Percentiles rank a stretch among this genome's conserved stretches.
These are phyloP conservation scores for Fusarium sp. DNA, from an alignment of 2,329 filamentous ascomycete genomes.

Conservation along the genomic window DNA sequence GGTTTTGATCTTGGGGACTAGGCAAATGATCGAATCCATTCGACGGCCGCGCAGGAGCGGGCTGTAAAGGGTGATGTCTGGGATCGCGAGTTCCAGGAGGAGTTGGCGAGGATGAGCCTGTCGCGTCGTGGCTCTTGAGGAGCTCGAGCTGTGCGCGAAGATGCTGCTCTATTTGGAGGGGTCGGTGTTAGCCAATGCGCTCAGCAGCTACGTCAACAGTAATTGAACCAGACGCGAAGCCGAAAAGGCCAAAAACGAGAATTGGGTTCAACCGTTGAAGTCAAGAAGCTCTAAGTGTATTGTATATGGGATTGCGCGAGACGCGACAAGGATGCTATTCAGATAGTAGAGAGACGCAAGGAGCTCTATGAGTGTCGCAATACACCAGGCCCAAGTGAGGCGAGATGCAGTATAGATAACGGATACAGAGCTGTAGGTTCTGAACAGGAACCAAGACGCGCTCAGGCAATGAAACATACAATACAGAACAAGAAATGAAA, in stretches of 20 bases:
- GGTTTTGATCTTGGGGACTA: conserved; percentile 53
- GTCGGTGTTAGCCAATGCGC: conserved; percentile 45
- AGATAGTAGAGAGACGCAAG: conserved; percentile 33
- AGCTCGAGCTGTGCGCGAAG: conserved; percentile 61
- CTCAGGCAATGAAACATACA: conserved; percentile 24
- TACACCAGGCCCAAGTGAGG: conserved; percentile 18
- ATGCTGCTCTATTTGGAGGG: conserved; percentile 55
- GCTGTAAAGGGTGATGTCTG: conserved; percentile 49
- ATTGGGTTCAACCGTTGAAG: conserved; percentile 21
- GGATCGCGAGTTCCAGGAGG: conserved; percentile 49
- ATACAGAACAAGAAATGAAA: conserved; percentile 31
- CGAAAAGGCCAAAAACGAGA: conserved; percentile 24
- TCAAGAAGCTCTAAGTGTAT: conserved; percentile 28
- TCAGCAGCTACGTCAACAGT: conserved; percentile 32
- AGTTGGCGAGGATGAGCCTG: conserved; percentile 50
- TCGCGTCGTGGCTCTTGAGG: conserved; percentile 57
- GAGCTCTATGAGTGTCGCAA: conserved; percentile 43
- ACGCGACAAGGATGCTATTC: conserved; percentile 46
- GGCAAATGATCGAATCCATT: conserved; percentile 63
- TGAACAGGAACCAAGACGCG: conserved; percentile 27
- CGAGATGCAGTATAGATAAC: conserved; percentile 23
- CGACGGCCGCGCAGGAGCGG: conserved; percentile 52
- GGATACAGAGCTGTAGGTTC: conserved; percentile 17
- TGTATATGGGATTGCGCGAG: conserved; percentile 35
- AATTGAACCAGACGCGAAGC: conserved; percentile 33